phyloP scores from a whole-genome alignment of 2,329 filamentous ascomycete species.

The Fulvia fulva region DNA sequence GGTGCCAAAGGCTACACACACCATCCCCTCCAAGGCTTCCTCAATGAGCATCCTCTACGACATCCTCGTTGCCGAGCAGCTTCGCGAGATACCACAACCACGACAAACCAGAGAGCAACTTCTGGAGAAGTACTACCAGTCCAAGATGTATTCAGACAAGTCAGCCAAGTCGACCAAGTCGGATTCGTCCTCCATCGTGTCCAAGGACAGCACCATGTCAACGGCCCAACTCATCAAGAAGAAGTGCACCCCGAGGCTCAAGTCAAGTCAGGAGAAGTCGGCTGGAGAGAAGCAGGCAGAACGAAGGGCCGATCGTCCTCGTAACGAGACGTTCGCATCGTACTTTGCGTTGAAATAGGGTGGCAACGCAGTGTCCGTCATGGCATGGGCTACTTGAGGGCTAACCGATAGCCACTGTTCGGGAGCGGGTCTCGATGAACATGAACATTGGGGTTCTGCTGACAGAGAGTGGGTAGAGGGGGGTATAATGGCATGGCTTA shows the following conservation, averaged over 20 bases:
- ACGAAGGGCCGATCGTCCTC: conserved; percentile 4
- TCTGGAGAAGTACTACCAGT: neutral
- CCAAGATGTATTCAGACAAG: conserved; percentile 2
- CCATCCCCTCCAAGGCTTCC: neutral
- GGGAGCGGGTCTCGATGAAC: too few relatives aligned
- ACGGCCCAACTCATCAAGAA: conserved; percentile 12
- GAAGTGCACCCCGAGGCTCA: conserved; percentile 7
- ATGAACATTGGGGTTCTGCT: too few relatives aligned
- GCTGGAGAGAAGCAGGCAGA: conserved; percentile 13
- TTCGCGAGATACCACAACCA: neutral
- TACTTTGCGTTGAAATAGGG: conserved; percentile 7
- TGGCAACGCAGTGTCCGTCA: too few relatives aligned
- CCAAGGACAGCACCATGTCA: neutral
- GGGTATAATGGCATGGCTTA: neutral
- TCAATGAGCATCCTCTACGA: neutral
- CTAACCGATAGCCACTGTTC: neutral
- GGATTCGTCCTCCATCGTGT: neutral
- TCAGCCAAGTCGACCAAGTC: neutral
- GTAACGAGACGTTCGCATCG: conserved; percentile 9
- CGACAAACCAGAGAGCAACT: neutral
- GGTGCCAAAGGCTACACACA: too few relatives aligned
- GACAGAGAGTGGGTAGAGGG: neutral
- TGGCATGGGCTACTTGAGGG: too few relatives aligned
- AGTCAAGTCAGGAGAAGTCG: neutral
- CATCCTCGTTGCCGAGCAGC: neutral